Conservation (phyloP, 2,329 filamentous ascomycete genomes). For the Trichophyton verrucosum region DNA sequence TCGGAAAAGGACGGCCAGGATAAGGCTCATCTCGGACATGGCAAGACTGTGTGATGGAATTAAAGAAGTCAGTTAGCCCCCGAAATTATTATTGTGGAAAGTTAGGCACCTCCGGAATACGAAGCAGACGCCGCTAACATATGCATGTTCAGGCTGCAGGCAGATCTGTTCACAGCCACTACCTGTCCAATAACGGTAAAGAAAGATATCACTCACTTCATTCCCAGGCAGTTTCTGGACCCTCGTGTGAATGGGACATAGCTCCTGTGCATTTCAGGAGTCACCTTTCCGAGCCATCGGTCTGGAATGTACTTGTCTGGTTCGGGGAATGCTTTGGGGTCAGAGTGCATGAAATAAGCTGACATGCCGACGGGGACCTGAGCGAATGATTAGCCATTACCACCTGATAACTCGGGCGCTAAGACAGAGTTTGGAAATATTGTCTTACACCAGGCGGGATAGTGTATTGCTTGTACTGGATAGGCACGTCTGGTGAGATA, state of each 20-base stretch:
- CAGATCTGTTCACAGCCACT: neutral
- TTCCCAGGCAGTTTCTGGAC: conserved; percentile 21
- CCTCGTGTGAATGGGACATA: conserved; percentile 22
- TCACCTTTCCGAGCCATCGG: conserved; percentile 20
- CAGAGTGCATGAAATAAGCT: conserved; percentile 14
- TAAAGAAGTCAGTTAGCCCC: neutral
- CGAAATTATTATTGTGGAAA: neutral
- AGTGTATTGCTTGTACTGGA: conserved; percentile 12
- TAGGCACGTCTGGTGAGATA: conserved; percentile 14
- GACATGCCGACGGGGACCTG: conserved; percentile 17
- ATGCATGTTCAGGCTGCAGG: neutral
- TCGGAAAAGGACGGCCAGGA: conserved; percentile 6
- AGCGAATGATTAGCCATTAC: neutral
- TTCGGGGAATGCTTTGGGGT: conserved; percentile 19
- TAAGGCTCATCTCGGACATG: conserved; percentile 12
- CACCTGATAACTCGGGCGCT: neutral
- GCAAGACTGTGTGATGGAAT: conserved; percentile 8
- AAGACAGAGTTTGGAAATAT: neutral
- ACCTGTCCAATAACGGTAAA: neutral
- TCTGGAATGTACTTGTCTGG: conserved; percentile 21
- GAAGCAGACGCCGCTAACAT: neutral
- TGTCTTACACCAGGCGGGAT: conserved; percentile 16
- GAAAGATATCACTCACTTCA: conserved; percentile 13
- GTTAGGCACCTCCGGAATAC: neutral
- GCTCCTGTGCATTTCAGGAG: conserved; percentile 15